These are phyloP conservation scores for Globisporangium nagaii DNA, from an alignment of 352 stramenopile genomes.

Conservation along the genomic window DNA sequence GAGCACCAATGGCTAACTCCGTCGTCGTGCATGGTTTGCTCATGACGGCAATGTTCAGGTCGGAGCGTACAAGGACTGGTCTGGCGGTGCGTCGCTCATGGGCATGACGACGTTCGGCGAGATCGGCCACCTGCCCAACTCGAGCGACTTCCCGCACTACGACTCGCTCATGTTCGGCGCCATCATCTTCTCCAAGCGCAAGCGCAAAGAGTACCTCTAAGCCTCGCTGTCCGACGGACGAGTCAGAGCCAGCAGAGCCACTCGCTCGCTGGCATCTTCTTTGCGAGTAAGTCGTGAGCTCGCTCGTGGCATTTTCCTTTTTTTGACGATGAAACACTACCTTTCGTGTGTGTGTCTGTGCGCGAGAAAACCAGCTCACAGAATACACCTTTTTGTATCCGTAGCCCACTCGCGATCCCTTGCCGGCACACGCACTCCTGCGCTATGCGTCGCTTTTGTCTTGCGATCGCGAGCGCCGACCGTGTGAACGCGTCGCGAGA, in stretches of 20 bases:
- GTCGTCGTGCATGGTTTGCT: too few species aligned
- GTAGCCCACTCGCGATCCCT: too few species aligned
- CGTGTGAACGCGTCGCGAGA: too few species aligned
- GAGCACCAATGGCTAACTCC: too few species aligned
- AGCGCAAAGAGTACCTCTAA: conserved; percentile 73
- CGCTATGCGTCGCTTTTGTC: too few species aligned
- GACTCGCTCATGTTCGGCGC: conserved; percentile 88
- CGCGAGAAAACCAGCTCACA: not conserved
- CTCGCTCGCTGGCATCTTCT: not conserved
- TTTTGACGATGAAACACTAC: conserved; percentile 1
- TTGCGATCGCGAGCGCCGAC: too few species aligned
- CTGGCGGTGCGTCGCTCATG: conserved; percentile 73
- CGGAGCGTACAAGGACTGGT: conserved; percentile 84
- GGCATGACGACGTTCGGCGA: conserved; percentile 87
- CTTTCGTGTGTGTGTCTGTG: not conserved
- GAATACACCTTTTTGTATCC: not conserved
- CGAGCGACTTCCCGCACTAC: conserved; percentile 80
- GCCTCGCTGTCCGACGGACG: not conserved
- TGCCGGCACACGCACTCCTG: too few species aligned
- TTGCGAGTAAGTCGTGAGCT: not conserved
- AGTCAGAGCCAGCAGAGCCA: not conserved
- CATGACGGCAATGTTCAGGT: too few species aligned
- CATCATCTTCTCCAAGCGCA: conserved; percentile 84
- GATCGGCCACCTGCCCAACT: conserved; percentile 78
- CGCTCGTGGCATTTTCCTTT: not conserved